Base-by-base conservation (phyloP, 2,329 filamentous ascomycete species). In the Cytospora schulzeri region DNA sequence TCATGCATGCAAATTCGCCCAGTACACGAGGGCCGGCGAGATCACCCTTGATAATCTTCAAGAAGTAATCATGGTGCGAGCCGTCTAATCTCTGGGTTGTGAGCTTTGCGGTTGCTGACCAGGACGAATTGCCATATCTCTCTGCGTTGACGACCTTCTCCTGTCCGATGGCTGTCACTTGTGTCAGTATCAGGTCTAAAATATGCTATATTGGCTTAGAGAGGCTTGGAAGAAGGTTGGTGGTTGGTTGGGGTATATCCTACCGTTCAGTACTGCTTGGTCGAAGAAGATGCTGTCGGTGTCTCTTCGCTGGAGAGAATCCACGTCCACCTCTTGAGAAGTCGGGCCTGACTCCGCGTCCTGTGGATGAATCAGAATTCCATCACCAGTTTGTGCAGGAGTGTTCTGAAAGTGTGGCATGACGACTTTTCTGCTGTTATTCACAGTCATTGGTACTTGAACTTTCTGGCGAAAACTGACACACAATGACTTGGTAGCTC, bases 1-100 rank as follows among this genome's bases (percentile, higher is more conserved):
- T 68, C 69, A 75, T 71, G 52, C 73, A 71, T 22, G 69, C 63
- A 63, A 72, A 75, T 67, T 77, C 76, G 4, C 61, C 61, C 26
- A 58, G 45, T 2, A 63, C 54, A 5, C 55, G 61, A 8, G 54
- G 61, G 0, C 61, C 48, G 9, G 35, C 45, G 14, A 63, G 55
- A 7, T 59, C 61, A 2, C 61, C 61, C 51, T 61, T 61, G 28
- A 61, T 61, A 7, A 61, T 61, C 52, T 74, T 75, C 3, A 73
- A 54, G 55, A 74, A 75, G 61, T 70, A 74, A 41, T 55, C 60
- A 22, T 69, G 67, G 7, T 53, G 57, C 5, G 45, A 68, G 2
- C 72, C 72, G 55, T 71, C 64, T 5, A 53, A 14, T 26, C 67
- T 45, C 55, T 67, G 56, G 8, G 67, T 69, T 29, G 67, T 70